Base-by-base conservation (phyloP, 768 basidiomycete species). In the Kwoniella dejecticola region DNA sequence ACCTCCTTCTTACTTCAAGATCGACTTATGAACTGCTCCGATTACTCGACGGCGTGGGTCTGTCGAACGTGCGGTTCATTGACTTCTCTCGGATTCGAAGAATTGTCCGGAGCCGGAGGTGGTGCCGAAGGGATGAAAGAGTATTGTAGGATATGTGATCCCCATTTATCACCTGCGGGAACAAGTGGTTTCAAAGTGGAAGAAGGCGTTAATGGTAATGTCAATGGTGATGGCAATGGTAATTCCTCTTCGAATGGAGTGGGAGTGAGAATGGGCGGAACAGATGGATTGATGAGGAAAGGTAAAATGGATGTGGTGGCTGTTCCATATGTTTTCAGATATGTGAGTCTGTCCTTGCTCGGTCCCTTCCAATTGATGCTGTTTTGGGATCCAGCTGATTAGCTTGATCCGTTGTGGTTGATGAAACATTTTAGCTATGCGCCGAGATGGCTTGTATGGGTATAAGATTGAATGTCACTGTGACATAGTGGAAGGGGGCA, bases 41-140 rank as follows among this genome's bases (percentile, higher is more conserved):
- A 99, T 80, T 99, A 98, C 80, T 97, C 96, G 26, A 98, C 93
- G 0, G 91, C 96, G 3, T 99, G 96, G 96, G 94, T 98, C 11
- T 99, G 96, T 80, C 85, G 96, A 54, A 89, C 88, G 1, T 99
- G 96, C 76, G 96, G 96, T 17, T 93, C 90, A 75, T 83, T 99
- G 55, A 90, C 98, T 70, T 93, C 94, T 8, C 83, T 99, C 54
- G 96, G 96, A 23, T 98, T 95, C 79, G 94, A 98, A 64, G 91
- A 96, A 82, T 87, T 87, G 78, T 82, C 81, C 27, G 19, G 30
- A 31, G 10, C 4, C 10, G 10, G 21, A 42, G 19, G 19, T 42
- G 47, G 76, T 83, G 55, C 77, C 82, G 23, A 83, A 82, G 57
- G 79, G 80, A 29, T 77, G 85, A 62, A 64, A 52, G 96, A 98